Evolutionary conservation across 2,329 filamentous ascomycete genomes (phyloP), one percentile per base, ranked within the genome.

Genomic region (Botrytis fragariae): DNA sequence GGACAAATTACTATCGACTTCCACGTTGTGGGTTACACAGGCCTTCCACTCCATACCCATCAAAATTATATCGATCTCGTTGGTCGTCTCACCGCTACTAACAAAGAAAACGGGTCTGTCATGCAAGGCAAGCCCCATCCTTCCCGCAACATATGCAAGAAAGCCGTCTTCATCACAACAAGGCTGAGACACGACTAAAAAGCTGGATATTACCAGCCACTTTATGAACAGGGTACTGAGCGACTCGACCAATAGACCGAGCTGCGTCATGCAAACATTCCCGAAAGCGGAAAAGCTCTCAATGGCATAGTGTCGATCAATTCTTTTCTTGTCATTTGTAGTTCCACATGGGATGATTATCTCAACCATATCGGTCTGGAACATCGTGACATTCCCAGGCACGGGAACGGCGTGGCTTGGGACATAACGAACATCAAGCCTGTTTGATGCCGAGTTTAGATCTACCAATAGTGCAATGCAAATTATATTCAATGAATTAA

Each of bases 171-270:
- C 35, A 57, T 68, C 65, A 68, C 48, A 69, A 57, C 35, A 69
- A 42, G 65, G 35, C 65, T 69, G 65, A 69, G 65, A 69, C 48
- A 69, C n/a, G n/a, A 57, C 18, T n/a, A 42, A 32, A 39, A 54
- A 32, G 35, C 25, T 68, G 35, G 35, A 42, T 14, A 42, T 9
- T 57, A 32, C 37, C 18, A 57, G n/a, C 48, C 48, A 39, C 37
- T 20, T 69, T 44, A 25, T 32, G 51, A 69, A 20, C 48, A 57
- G 48, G 65, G 35, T 42, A 12, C 14, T 6, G 32, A 39, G 37
- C 18, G 14, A 16, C 29, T 29, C 9, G 9, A 29, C 45, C 64
- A 68, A 68, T 68, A 29, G 25, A 37, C 10, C 25, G 20, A 54
- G 65, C 29, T 57, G 35, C 29, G 25, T 42, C n/a, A 57, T 42